These are phyloP conservation scores for Calcarisporium arbuscula DNA, from an alignment of 2,329 filamentous ascomycete species.

Conservation along the genomic window DNA sequence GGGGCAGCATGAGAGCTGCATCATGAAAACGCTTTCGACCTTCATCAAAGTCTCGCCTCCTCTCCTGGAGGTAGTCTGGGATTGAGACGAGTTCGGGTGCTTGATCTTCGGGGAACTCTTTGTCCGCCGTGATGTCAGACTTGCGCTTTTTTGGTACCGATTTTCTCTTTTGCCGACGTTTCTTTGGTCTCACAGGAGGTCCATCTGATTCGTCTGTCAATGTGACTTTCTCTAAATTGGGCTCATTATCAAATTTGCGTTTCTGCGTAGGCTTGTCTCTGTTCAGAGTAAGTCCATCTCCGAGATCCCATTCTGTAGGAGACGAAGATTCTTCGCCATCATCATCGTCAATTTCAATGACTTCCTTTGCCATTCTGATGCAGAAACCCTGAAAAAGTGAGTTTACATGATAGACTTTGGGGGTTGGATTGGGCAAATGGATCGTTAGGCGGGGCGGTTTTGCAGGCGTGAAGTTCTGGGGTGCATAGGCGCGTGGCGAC, in stretches of 20 bases:
- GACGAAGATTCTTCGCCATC: conserved; percentile 14
- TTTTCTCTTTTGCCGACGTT: conserved; percentile 21
- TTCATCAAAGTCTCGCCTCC: conserved; percentile 64
- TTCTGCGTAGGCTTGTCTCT: conserved; percentile 19
- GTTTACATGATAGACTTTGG: background rate
- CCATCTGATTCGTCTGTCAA: conserved; percentile 56
- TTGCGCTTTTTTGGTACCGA: conserved; percentile 19
- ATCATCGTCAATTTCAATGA: conserved; percentile 22
- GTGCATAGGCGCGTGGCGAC: too few relatives aligned
- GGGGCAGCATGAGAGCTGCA: conserved; percentile 68
- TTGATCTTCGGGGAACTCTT: conserved; percentile 32
- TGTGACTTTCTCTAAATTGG: conserved; percentile 39
- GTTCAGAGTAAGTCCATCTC: conserved; percentile 5
- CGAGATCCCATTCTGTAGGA: too few relatives aligned
- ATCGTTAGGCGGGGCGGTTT: too few relatives aligned
- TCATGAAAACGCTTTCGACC: conserved; percentile 53
- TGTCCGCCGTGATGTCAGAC: conserved; percentile 17
- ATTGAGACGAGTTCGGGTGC: conserved; percentile 50
- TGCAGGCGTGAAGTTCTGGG: too few relatives aligned
- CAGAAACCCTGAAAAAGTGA: background rate
- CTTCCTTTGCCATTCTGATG: conserved; percentile 9
- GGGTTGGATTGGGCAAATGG: too few relatives aligned
- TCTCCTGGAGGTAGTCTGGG: conserved; percentile 65
- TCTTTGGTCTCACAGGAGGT: conserved; percentile 51
- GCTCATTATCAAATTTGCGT: conserved; percentile 29